Evolutionary conservation across 768 basidiomycete species (phyloP), one percentile per base, ranked within the genome.

Genomic region (Tricholoma furcatifolium): DNA sequence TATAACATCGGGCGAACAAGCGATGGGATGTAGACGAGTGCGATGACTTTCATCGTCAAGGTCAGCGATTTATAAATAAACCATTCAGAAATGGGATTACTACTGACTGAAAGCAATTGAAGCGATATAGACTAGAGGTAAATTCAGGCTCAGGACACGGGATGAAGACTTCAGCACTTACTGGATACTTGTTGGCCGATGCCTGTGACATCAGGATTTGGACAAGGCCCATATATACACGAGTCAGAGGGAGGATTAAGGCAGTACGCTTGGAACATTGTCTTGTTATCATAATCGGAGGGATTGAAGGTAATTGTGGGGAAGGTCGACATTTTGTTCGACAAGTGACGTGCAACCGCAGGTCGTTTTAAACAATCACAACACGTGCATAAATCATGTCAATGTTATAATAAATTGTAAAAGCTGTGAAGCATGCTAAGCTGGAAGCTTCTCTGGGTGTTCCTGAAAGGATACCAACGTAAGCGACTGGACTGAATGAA

Each of bases 161-260:
- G 4, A 18, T 2, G n/a, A 43, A 21, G 5, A 20, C 23, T 2
- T 15, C 4, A 18, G 18, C 10, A 14, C 21, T 32, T n/a, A 51
- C 34, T 36, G 20, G 50, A 51, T 12, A 30, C 15, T 7, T 51
- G 50, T 43, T 51, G 42, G 1, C 50, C 50, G 15, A 51, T 43
- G 9, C 50, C 42, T 1, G 50, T 43, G 7, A 51, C 50, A 21
- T 43, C 50, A 11, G 42, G 31, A 43, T 51, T 51, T 11, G 32
- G 50, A 18, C 50, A 51, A 1, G 34, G 34, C 1, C 34, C 42
- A 10, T 21, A 43, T 3, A 12, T 4, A 11, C 42, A 43, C 9
- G 30, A 17, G 21, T 43, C n/a, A 3, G 15, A 2, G 4, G 50
- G 38, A 27, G 47, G 50, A 6, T 36, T 14, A 6, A 51, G 32